These are phyloP conservation scores for Oryza australiensis DNA, from an alignment of 176 grass and related monocot species.

Conservation along the genomic window DNA sequence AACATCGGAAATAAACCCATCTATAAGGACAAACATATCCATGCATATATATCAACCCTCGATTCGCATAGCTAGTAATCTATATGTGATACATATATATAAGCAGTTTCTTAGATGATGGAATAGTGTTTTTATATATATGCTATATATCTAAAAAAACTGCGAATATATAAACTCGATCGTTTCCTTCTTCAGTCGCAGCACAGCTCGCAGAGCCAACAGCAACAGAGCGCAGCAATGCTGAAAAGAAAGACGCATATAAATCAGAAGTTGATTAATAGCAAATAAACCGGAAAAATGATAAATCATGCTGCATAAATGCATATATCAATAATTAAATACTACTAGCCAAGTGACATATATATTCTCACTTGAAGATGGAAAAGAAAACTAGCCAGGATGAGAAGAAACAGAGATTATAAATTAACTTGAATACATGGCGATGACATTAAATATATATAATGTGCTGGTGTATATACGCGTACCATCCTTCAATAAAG, in stretches of 20 bases:
- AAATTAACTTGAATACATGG: neutral
- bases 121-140: too few relatives aligned
- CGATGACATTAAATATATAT: neutral
- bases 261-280: neutral
- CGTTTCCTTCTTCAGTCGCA: slow-evolving; percentile 20
- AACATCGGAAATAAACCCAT: neutral
- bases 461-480: neutral
- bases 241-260: slow-evolving; percentile 1
- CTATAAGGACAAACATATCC: too few relatives aligned
- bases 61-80: neutral
- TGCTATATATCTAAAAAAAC: neutral
- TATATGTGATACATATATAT: neutral
- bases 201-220: slow-evolving; percentile 55
- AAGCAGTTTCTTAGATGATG: too few relatives aligned
- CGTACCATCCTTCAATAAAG: slow-evolving; percentile 49
- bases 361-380: too few relatives aligned
- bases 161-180: neutral
- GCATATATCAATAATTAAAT: too few relatives aligned
- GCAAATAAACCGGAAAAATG: neutral
- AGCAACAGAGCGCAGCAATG: slow-evolving; percentile 53
- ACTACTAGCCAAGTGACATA: too few relatives aligned
- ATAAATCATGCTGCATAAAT: too few relatives aligned
- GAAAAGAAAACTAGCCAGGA: too few relatives aligned
- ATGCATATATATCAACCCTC: neutral
- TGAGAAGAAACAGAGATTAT: neutral